Base-by-base conservation (phyloP, 2,329 filamentous ascomycete species). In the Ophiocordyceps camponoti-leonardi region DNA sequence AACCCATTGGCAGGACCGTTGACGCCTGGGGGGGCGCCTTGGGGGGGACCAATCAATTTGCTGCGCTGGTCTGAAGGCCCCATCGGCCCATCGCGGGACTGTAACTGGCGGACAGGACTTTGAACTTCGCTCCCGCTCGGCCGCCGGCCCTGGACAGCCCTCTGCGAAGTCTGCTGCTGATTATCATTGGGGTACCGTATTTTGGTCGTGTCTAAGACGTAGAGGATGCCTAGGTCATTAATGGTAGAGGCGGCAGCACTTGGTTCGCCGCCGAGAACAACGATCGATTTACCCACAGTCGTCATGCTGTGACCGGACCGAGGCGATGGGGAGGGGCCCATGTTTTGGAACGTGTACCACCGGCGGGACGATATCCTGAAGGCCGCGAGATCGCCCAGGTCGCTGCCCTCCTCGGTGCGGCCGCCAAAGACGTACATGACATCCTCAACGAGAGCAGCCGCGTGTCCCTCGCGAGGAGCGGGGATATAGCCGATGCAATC, bases 271-370 rank as follows among this genome's bases (percentile, higher is more conserved):
- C 86, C 93, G 30, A 96, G 71, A 39, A 96, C 86, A 43, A 96
- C 81, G 50, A 98, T 81, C 48, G 88, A 84, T 61, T 94, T 95
- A 28, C 86, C 86, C 50, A 90, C 86, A 2, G 87, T 81, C 2
- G 92, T 96, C 92, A 98, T 96, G 61, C 87, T 95, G 61, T 98
- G 92, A 1, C 92, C 92, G 16, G 90, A 96, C 49, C 92, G 76
- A 30, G 92, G 81, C 3, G 88, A 95, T 0, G 92, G 92, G 1
- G 88, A 93, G 3, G 88, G 88, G 0, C 92, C 92, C 92, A 98
- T 98, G 58, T 98, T 98, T 58, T 98, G 92, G 64, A 98, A 98
- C 33, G 92, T 98, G 61, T 96, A 98, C 92, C 92, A 98, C 48
- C 92, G 78, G 51, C 86, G 80, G 12, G 87, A 87, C 1, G 82